phyloP scores from a whole-genome alignment of 768 basidiomycete genomes.

The Kondoa malvinella region DNA sequence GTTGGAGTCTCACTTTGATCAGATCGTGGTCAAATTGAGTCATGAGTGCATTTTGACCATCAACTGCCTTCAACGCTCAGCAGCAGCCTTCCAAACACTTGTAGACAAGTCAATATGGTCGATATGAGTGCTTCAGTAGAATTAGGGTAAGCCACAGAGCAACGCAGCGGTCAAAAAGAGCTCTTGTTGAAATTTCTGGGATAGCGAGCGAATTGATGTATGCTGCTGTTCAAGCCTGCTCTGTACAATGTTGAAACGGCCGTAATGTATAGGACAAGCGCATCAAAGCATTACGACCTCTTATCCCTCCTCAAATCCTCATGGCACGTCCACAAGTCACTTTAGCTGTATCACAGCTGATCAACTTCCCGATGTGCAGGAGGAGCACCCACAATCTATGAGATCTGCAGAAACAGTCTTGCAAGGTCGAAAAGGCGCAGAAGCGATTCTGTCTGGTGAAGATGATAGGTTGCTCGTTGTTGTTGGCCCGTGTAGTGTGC shows the following conservation, averaged over 20 bases:
- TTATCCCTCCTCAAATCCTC: slow-evolving; percentile 25
- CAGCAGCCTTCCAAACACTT: no score
- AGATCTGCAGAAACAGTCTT: slow-evolving; percentile 55
- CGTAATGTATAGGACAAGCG: slow-evolving; percentile 39
- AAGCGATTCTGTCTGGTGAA: slow-evolving; percentile 61
- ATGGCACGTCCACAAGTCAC: slow-evolving; percentile 15
- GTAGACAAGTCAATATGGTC: no score
- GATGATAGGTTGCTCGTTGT: slow-evolving; percentile 82
- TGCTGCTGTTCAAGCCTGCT: background rate
- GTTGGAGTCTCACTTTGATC: no score
- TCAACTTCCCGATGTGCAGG: no score
- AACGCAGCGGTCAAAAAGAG: background rate
- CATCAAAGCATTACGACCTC: slow-evolving; percentile 21
- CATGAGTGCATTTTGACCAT: no score
- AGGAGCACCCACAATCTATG: background rate
- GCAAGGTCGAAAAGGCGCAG: slow-evolving; percentile 59
- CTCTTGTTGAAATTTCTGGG: background rate
- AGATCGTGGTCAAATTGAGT: no score
- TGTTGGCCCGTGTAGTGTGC: slow-evolving; percentile 73
- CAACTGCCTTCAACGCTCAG: no score
- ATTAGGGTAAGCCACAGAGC: background rate
- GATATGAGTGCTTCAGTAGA: background rate
- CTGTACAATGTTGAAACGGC: no score
- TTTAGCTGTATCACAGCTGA: background rate
- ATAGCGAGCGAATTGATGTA: background rate